Evolutionary conservation across 2,329 filamentous ascomycete genomes (phyloP).

Genomic region (Corinectria fuckeliana): DNA sequence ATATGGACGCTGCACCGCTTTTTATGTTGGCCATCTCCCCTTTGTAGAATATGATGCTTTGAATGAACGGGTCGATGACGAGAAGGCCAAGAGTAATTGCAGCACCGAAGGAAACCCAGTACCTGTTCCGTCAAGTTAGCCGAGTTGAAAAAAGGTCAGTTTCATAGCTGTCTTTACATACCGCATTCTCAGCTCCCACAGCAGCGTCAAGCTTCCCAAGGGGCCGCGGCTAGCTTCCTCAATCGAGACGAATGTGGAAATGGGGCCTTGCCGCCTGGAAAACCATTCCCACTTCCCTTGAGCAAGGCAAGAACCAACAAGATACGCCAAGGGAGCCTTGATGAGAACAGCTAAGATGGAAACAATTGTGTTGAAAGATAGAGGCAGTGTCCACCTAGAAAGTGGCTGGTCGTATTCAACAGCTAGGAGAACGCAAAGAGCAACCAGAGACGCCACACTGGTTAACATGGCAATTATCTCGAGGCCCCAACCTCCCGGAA

Average conservation of each 20-base stretch:
- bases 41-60: constrained; percentile 1
- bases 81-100: background rate
- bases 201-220: background rate
- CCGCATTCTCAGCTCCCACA: background rate
- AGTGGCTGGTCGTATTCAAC: background rate
- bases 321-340: constrained; percentile 4
- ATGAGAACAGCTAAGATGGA: background rate
- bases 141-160: background rate
- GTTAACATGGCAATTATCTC: background rate
- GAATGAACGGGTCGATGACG: constrained; percentile 2
- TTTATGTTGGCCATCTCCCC: background rate
- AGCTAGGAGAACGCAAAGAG: background rate
- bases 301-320: background rate
- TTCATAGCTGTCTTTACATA: background rate
- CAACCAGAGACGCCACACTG: background rate
- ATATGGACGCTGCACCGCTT: background rate
- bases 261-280: background rate
- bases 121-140: background rate
- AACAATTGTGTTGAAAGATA: constrained; percentile 2
- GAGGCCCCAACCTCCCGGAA: background rate
- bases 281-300: constrained; percentile 12
- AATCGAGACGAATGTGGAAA: constrained; percentile 6
- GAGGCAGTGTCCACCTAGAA: background rate
- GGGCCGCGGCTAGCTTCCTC: constrained; percentile 11
- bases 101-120: constrained; percentile 11